These are phyloP conservation scores for Amanita rimosa DNA, from an alignment of 768 basidiomycete species.

Conservation along the genomic window DNA sequence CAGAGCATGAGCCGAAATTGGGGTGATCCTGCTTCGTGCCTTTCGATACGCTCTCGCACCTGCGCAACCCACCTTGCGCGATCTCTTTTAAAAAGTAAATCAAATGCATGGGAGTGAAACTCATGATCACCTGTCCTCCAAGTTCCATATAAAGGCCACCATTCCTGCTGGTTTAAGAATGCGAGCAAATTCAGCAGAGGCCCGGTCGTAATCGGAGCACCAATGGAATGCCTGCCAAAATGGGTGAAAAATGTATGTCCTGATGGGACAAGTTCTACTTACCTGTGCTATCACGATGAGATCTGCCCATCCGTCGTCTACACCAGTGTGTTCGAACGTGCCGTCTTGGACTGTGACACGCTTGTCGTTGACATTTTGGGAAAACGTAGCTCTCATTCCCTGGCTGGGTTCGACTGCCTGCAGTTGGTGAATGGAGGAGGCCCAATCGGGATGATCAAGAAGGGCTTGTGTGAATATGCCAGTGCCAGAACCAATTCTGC, in stretches of 20 bases:
- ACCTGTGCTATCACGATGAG: slow-evolving; percentile 72
- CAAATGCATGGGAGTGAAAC: neutral
- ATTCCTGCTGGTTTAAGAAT: slow-evolving; percentile 69
- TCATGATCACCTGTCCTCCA: slow-evolving; percentile 59
- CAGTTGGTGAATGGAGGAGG: slow-evolving; percentile 36
- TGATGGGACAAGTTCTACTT: slow-evolving; percentile 2
- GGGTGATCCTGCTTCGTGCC: slow-evolving; percentile 61
- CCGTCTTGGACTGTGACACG: slow-evolving; percentile 49
- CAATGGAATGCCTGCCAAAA: slow-evolving; percentile 80
- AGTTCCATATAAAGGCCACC: slow-evolving; percentile 79
- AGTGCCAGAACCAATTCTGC: slow-evolving; percentile 74
- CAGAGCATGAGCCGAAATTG: slow-evolving; percentile 74
- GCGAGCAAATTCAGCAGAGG: slow-evolving; percentile 66
- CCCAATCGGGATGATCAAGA: slow-evolving; percentile 49
- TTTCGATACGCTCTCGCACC: slow-evolving; percentile 59
- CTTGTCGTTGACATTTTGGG: slow-evolving; percentile 39
- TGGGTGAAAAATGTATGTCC: neutral
- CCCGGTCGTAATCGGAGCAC: slow-evolving; percentile 71
- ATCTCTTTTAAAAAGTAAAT: slow-evolving; percentile 24
- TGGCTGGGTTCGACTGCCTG: slow-evolving; percentile 74
- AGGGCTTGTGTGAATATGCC: slow-evolving; percentile 85
- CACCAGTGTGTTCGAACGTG: slow-evolving; percentile 54
- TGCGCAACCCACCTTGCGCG: slow-evolving; percentile 64
- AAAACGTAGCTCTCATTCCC: slow-evolving; percentile 77
- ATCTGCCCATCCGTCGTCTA: slow-evolving; percentile 63